phyloP scores from a whole-genome alignment of 164 flowering plant species.

The Pachysandra terminalis region DNA sequence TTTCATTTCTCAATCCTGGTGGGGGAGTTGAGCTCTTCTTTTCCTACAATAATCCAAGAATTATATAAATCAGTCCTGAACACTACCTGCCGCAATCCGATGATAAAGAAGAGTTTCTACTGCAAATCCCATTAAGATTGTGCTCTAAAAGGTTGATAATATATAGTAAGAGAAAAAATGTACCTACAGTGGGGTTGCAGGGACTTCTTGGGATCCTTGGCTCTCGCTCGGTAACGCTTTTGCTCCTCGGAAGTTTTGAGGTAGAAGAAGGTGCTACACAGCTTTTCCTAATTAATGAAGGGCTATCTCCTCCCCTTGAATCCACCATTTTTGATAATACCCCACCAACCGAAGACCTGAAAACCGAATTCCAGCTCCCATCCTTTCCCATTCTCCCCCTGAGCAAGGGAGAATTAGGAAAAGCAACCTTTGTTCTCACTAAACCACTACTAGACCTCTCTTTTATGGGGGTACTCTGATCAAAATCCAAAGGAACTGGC shows the following conservation, averaged over 20 bases:
- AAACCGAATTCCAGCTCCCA: conserved; percentile 18
- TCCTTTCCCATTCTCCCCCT: conserved; percentile 31
- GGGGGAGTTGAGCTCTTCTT: conserved; percentile 63
- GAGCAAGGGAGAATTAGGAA: conserved; percentile 12
- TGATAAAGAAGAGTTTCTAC: background rate
- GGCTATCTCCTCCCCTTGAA: conserved; percentile 33
- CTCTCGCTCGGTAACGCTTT: conserved; percentile 51
- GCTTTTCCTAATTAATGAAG: conserved; percentile 47
- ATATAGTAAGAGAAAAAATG: conserved; percentile 23
- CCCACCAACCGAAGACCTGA: conserved; percentile 51
- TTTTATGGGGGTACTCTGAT: conserved; percentile 55
- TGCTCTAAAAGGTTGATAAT: too few species aligned
- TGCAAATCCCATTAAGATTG: background rate
- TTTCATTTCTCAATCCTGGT: conserved; percentile 33
- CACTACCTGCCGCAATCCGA: background rate
- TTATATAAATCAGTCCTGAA: background rate
- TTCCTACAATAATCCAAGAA: conserved; percentile 23
- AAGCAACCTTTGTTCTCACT: conserved; percentile 1
- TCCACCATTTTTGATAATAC: conserved; percentile 35
- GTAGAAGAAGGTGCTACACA: conserved; percentile 36
- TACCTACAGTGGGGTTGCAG: conserved; percentile 70
- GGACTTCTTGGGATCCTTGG: conserved; percentile 36
- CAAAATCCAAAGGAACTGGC: conserved; percentile 59
- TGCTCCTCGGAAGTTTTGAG: conserved; percentile 52
- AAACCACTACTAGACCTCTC: conserved; percentile 19